Conservation (phyloP, 2,329 filamentous ascomycete genomes). For the Ascochyta pisi region DNA sequence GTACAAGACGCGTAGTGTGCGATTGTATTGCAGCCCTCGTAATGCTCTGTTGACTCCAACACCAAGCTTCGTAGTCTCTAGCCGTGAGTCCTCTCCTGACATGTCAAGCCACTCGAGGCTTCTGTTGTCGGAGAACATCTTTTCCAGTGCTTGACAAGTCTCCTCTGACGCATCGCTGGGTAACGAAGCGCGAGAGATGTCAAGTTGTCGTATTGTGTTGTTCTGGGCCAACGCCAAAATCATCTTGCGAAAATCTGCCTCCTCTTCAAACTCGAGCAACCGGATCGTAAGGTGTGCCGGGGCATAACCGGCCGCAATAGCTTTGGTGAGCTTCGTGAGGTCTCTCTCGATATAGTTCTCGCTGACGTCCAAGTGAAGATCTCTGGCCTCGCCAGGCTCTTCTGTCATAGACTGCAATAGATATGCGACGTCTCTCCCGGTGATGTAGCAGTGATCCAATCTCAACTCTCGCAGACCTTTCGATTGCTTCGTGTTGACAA, state of each 20-base stretch:
- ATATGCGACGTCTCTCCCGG: slow-evolving; percentile 68
- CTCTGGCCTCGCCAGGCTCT: slow-evolving; percentile 57
- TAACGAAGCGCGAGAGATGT: slow-evolving; percentile 73
- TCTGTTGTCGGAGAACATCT: slow-evolving; percentile 71
- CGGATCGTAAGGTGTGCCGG: slow-evolving; percentile 71
- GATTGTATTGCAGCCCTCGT: slow-evolving; percentile 69
- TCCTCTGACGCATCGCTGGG: slow-evolving; percentile 72
- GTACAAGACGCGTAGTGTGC: slow-evolving; percentile 65
- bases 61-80: slow-evolving; percentile 74
- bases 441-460: slow-evolving; percentile 71
- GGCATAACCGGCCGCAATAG: slow-evolving; percentile 60
- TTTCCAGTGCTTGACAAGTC: slow-evolving; percentile 68
- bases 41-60: slow-evolving; percentile 72
- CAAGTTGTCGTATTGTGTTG: slow-evolving; percentile 67
- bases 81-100: slow-evolving; percentile 72
- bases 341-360: slow-evolving; percentile 65
- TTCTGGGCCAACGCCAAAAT: slow-evolving; percentile 68
- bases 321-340: slow-evolving; percentile 59
- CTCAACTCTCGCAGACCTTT: slow-evolving; percentile 66
- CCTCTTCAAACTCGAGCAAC: slow-evolving; percentile 72
- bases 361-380: slow-evolving; percentile 71
- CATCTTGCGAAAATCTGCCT: slow-evolving; percentile 68
- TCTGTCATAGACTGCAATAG: slow-evolving; percentile 69
- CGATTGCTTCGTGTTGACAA: slow-evolving; percentile 65
- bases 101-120: slow-evolving; percentile 72